These are phyloP conservation scores for Nitzschia sp. DNA, from an alignment of 108 stramenopile genomes.

Conservation along the genomic window DNA sequence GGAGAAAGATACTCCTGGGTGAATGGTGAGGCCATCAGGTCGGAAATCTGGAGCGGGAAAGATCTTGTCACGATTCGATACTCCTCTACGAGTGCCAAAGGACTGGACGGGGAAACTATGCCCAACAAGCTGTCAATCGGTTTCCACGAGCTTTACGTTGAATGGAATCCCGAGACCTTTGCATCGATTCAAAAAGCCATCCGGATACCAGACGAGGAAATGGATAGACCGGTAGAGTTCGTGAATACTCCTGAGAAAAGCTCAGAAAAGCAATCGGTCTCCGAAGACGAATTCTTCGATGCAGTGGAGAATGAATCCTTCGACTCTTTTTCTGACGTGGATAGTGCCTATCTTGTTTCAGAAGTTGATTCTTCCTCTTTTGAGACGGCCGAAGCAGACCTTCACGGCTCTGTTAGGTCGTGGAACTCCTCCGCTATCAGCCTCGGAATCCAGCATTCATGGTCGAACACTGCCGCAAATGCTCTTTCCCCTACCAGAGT, in stretches of 20 bases:
- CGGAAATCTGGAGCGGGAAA: conserved; percentile 1
- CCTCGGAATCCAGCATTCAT: background rate
- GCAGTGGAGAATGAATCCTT: conserved; percentile 50
- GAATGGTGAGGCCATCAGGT: background rate
- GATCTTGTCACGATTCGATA: conserved; percentile 54
- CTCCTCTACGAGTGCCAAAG: conserved; percentile 10
- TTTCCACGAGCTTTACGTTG: conserved; percentile 69
- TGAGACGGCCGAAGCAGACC: conserved; percentile 9
- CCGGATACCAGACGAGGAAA: conserved; percentile 14
- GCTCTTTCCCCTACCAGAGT: background rate
- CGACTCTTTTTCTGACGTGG: conserved; percentile 18
- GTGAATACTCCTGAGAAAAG: background rate
- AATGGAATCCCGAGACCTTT: conserved; percentile 85
- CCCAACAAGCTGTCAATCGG: conserved; percentile 33
- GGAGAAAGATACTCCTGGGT: conserved; percentile 15
- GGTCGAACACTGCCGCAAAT: background rate
- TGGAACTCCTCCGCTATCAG: background rate
- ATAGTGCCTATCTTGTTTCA: conserved; percentile 6
- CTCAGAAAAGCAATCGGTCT: background rate
- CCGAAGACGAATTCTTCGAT: conserved; percentile 63
- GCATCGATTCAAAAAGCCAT: conserved; percentile 59
- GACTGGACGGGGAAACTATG: background rate
- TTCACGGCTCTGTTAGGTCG: background rate
- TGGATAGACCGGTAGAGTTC: background rate
- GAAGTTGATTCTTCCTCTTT: conserved; percentile 38